phyloP scores from a whole-genome alignment of 352 stramenopile genomes.

The Globisporangium perplexum region DNA sequence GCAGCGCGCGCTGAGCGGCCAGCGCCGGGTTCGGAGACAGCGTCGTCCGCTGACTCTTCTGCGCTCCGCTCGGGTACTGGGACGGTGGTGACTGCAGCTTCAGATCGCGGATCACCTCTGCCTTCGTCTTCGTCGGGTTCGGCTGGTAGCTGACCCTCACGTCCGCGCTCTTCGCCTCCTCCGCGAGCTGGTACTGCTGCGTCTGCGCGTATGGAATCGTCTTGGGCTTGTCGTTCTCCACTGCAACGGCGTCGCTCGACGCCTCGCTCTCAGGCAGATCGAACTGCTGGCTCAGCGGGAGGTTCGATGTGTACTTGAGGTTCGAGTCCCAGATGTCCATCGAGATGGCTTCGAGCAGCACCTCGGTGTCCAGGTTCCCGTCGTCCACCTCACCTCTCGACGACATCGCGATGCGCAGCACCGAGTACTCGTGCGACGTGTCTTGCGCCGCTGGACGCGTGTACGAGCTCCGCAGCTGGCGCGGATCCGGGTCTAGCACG shows the following conservation, averaged over 20 bases:
- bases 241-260: conserved; percentile 7
- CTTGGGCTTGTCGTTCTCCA: not conserved
- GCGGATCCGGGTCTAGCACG: conserved; percentile 57
- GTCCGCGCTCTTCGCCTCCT: conserved; percentile 2
- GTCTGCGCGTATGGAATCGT: conserved; percentile 1
- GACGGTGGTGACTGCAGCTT: conserved; percentile 8
- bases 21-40: conserved; percentile 47
- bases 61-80: not conserved
- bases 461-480: conserved; percentile 25
- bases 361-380: conserved; percentile 62
- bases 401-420: conserved; percentile 78
- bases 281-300: conserved; percentile 60
- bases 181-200: not conserved
- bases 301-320: conserved; percentile 79
- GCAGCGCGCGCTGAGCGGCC: conserved; percentile 53
- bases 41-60: conserved; percentile 18
- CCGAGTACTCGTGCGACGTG: conserved; percentile 48
- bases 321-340: conserved; percentile 84
- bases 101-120: conserved; percentile 13
- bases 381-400: conserved; percentile 50
- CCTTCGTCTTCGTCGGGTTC: conserved; percentile 1
- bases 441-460: conserved; percentile 21
- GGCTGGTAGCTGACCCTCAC: not conserved
- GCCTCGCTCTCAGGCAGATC: conserved; percentile 32
- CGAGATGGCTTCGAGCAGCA: conserved; percentile 80